phyloP scores from a whole-genome alignment of 805 yeast species.

The Groenewaldozyma tartarivorans region DNA sequence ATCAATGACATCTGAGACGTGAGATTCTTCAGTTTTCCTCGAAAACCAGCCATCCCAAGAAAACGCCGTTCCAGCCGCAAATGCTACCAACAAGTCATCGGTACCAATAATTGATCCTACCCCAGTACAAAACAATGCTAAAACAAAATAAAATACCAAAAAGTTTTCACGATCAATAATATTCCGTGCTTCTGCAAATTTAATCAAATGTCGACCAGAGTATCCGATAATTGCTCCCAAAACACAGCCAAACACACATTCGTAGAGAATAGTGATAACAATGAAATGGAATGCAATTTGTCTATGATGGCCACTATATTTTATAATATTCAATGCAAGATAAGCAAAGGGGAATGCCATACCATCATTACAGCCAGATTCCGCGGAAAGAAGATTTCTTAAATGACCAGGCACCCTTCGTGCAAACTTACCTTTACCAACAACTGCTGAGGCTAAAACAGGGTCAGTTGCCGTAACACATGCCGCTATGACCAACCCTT shows the following conservation, averaged over 20 bases:
- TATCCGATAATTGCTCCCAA: slow-evolving; percentile 70
- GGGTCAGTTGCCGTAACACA: slow-evolving; percentile 96
- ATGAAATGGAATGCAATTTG: slow-evolving; percentile 77
- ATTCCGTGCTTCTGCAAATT: slow-evolving; percentile 58
- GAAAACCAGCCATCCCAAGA: slow-evolving; percentile 93
- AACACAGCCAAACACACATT: slow-evolving; percentile 69
- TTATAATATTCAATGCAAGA: slow-evolving; percentile 56
- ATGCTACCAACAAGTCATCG: slow-evolving; percentile 80
- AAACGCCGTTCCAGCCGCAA: slow-evolving; percentile 89
- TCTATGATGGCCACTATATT: slow-evolving; percentile 54
- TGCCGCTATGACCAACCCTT: slow-evolving; percentile 67
- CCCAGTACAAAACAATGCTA: slow-evolving; percentile 82
- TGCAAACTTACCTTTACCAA: slow-evolving; percentile 89
- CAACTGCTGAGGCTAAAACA: slow-evolving; percentile 89
- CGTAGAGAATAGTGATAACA: slow-evolving; percentile 64
- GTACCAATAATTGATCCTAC: slow-evolving; percentile 80
- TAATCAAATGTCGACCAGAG: slow-evolving; percentile 57
- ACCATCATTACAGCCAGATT: slow-evolving; percentile 88
- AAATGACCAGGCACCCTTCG: slow-evolving; percentile 88
- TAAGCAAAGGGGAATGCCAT: slow-evolving; percentile 88
- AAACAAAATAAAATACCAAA: slow-evolving; percentile 70
- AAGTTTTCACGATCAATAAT: slow-evolving; percentile 85
- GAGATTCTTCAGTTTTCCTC: slow-evolving; percentile 69
- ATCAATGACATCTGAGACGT: slow-evolving; percentile 86
- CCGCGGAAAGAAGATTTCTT: slow-evolving; percentile 73